Percentiles rank a stretch among this genome's conserved stretches.
These are phyloP conservation scores for Ceratobasidium sp. DNA, from an alignment of 1,284 basidiomycete species.

Conservation along the genomic window DNA sequence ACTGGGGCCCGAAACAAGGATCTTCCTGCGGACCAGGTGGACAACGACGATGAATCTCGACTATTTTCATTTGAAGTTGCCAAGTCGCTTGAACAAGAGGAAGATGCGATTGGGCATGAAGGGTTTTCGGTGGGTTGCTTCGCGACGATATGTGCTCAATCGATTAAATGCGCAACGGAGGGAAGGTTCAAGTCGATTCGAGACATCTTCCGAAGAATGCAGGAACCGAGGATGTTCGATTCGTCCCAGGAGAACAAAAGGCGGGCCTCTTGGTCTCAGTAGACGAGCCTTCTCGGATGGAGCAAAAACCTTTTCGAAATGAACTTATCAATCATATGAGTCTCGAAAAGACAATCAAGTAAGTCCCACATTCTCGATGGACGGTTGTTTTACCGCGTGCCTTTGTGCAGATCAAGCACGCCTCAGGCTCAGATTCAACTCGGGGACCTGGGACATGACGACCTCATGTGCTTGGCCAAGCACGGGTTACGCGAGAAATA, in stretches of 20 bases:
- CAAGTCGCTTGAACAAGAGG: slow-evolving; percentile 49
- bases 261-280: slow-evolving; percentile 2
- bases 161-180: background rate
- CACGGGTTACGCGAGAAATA: slow-evolving; percentile 19
- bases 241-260: slow-evolving; percentile 44
- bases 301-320: background rate
- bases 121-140: slow-evolving; percentile 45
- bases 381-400: background rate
- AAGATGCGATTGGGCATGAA: slow-evolving; percentile 27
- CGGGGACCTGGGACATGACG: background rate
- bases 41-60: slow-evolving; percentile 41
- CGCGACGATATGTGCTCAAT: background rate
- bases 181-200: slow-evolving; percentile 19
- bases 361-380: background rate
- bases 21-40: slow-evolving; percentile 21
- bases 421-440: slow-evolving; percentile 32
- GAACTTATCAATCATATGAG: slow-evolving; percentile 25
- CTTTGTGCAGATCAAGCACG: background rate
- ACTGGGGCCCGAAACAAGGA: slow-evolving; percentile 40
- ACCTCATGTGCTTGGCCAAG: background rate
- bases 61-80: slow-evolving; percentile 47
- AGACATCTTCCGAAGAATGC: slow-evolving; percentile 10
- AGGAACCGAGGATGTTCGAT: background rate
- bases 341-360: slow-evolving; percentile 34
- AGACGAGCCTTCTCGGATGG: slow-evolving; percentile 5